These are phyloP conservation scores for Entamoeba histolytica DNA, from an alignment of 208 protist genomes.

Conservation along the genomic window DNA sequence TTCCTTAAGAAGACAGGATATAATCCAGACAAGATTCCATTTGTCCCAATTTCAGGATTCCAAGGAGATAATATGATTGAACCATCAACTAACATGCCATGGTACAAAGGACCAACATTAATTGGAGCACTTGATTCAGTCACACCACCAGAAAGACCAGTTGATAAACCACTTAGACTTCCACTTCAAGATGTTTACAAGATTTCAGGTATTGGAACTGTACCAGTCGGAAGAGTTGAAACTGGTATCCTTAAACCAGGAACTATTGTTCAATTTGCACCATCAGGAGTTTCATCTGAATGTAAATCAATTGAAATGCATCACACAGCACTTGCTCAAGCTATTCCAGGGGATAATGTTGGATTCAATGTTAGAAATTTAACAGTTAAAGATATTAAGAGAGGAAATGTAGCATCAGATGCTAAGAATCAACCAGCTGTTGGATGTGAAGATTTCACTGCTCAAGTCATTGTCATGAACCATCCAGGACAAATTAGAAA, in stretches of 20 bases:
- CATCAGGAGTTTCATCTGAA: conserved; percentile 31
- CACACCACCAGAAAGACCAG: neutral
- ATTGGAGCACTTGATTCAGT: neutral
- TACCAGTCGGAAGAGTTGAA: conserved; percentile 66
- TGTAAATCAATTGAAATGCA: conserved; percentile 37
- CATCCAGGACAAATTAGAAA: conserved; percentile 31
- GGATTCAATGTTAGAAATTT: conserved; percentile 30
- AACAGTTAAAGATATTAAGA: conserved; percentile 23
- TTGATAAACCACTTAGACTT: conserved; percentile 71
- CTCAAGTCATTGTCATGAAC: conserved; percentile 34
- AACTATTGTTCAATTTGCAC: conserved; percentile 44
- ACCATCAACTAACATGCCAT: conserved; percentile 57
- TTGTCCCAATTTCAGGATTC: conserved; percentile 76
- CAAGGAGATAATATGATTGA: conserved; percentile 74
- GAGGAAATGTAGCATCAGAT: conserved; percentile 24
- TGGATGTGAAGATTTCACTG: conserved; percentile 17
- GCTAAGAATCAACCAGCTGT: conserved; percentile 11
- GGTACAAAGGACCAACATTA: conserved; percentile 65
- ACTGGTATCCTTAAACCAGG: conserved; percentile 45
- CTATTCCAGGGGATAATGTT: conserved; percentile 32
- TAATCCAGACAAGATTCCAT: conserved; percentile 60
- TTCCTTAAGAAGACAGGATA: conserved; percentile 53
- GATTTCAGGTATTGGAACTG: conserved; percentile 76
- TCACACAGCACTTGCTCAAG: conserved; percentile 16
- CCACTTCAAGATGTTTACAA: conserved; percentile 81